Evolutionary conservation across 305 asterid species (phyloP).

Genomic region (Fraxinus sp.): DNA sequence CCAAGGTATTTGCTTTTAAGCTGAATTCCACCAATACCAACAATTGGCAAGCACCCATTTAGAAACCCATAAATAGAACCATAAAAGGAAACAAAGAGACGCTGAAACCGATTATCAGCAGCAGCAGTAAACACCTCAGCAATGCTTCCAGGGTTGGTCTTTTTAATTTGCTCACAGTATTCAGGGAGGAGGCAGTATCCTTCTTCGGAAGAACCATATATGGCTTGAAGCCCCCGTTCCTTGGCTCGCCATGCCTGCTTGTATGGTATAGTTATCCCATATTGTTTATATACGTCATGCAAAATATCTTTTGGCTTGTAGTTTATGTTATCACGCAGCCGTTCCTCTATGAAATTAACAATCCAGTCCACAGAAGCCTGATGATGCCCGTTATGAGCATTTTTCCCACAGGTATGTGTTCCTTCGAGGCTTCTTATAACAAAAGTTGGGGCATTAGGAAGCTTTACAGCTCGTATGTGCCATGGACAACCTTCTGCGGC

Average conservation of each 20-base stretch:
- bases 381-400: conserved; percentile 66
- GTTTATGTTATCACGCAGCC: conserved; percentile 60
- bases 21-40: conserved; percentile 58
- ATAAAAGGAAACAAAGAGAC: conserved; percentile 58
- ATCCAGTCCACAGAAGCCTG: conserved; percentile 88
- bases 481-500: conserved; percentile 77
- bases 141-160: conserved; percentile 59
- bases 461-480: conserved; percentile 82
- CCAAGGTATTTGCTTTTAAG: conserved; percentile 71
- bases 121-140: conserved; percentile 67
- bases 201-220: conserved; percentile 78
- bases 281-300: conserved; percentile 56
- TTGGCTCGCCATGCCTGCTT: conserved; percentile 90
- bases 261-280: conserved; percentile 79
- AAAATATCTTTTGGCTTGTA: conserved; percentile 78
- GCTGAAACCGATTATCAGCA: conserved; percentile 62
- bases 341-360: conserved; percentile 70
- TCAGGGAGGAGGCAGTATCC: conserved; percentile 71
- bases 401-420: conserved; percentile 59
- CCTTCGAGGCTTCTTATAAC: conserved; percentile 62
- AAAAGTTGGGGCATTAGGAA: conserved; percentile 64
- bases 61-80: conserved; percentile 62
- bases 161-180: conserved; percentile 61
- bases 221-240: conserved; percentile 79
- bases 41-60: conserved; percentile 62